These are phyloP conservation scores for Backusella parvicylindrica DNA, from an alignment of 192 early-diverging fungal species.

Conservation along the genomic window DNA sequence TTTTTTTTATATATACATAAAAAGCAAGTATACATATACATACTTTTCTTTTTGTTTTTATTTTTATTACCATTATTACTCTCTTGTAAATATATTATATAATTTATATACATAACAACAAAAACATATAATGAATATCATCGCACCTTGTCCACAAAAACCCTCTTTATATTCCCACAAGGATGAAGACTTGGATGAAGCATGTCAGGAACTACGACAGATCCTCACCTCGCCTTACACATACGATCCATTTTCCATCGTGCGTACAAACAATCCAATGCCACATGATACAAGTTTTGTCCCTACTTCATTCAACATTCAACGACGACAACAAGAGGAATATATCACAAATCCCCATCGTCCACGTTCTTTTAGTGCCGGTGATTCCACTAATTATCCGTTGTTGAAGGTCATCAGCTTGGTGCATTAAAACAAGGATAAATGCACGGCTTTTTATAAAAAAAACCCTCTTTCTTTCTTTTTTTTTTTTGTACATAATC, in stretches of 20 bases:
- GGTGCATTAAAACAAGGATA: neutral
- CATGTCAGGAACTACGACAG: constrained; percentile 15
- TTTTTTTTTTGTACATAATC: neutral
- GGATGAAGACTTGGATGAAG: constrained; percentile 3
- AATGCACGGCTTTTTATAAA: neutral
- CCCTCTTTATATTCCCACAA: constrained; percentile 1
- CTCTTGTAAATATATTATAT: neutral
- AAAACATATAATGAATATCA: neutral
- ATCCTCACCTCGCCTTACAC: neutral
- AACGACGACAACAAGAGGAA: neutral
- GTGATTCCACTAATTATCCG: neutral
- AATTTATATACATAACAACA: neutral
- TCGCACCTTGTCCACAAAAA: constrained; percentile 16
- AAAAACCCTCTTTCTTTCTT: neutral
- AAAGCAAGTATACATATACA: neutral
- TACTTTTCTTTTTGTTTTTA: neutral
- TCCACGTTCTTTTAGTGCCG: constrained; percentile 11
- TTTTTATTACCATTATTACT: neutral
- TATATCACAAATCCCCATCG: neutral
- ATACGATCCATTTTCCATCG: constrained; percentile 1
- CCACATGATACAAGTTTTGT: constrained; percentile 16
- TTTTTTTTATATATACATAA: neutral
- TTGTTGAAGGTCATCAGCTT: neutral
- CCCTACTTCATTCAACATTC: neutral
- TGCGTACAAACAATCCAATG: constrained; percentile 9